Evolutionary conservation across 2,329 filamentous ascomycete genomes (phyloP).

Genomic region (Chrysoporthe cubensis): DNA sequence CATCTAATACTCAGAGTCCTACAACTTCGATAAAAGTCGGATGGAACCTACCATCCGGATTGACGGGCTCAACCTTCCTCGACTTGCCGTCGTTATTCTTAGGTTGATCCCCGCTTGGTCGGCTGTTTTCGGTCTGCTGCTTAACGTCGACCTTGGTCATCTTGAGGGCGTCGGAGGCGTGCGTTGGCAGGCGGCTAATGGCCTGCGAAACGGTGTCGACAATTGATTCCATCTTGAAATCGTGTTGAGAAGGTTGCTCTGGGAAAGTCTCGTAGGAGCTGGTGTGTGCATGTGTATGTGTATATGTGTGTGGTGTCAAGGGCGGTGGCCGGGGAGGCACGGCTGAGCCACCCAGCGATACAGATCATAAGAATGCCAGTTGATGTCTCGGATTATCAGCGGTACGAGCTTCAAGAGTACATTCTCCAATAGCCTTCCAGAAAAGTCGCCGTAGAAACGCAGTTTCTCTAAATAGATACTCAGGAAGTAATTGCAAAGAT

Average conservation of each 20-base stretch:
- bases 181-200: neutral
- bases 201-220: conserved; percentile 1
- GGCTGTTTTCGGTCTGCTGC: neutral
- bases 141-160: neutral
- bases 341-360: too few relatives aligned
- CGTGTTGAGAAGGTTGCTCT: too few relatives aligned
- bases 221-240: neutral
- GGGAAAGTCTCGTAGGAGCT: too few relatives aligned
- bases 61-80: neutral
- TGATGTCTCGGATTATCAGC: neutral
- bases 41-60: neutral
- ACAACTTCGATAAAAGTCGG: neutral
- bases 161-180: neutral
- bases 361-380: neutral
- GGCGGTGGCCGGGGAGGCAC: too few relatives aligned
- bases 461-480: neutral
- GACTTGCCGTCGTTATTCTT: too few relatives aligned
- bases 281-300: too few relatives aligned
- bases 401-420: neutral
- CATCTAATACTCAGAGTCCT: too few relatives aligned
- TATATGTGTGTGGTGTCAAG: too few relatives aligned
- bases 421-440: neutral
- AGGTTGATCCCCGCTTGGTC: neutral
- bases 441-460: neutral
- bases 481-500: neutral